Base-by-base conservation (phyloP, 2,329 filamentous ascomycete genomes). In the Westerdykella sp. region DNA sequence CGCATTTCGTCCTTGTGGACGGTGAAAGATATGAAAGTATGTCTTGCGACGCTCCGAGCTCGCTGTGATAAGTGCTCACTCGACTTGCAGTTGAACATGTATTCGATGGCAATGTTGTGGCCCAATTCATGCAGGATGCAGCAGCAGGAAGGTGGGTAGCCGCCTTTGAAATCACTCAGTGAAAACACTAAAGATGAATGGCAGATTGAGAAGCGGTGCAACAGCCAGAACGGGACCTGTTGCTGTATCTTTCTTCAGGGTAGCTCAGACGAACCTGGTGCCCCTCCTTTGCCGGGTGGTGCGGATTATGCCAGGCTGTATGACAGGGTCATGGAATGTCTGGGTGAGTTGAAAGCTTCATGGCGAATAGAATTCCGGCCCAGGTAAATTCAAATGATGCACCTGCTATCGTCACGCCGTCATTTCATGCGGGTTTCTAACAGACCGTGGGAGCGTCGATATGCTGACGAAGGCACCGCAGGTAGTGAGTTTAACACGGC, bases 241-340 rank as follows among this genome's bases (percentile, higher is more conserved):
- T 18, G 43, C 39, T n/a, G 39, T 45, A 15, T 45, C 43, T 4
- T 45, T 42, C 40, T 45, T 45, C 30, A n/a, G 13, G 13, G 14
- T n/a, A 1, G 43, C 40, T 25, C 39, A 25, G 11, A 45, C 43
- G 13, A 28, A 16, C 31, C 25, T 36, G 22, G 22, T n/a, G 21
- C 43, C 15, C 31, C 43, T 14, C 34, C 43, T 13, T 28, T 45
- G n/a, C 43, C 43, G 14, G 43, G 39, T 38, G 43, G 39, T 10
- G 43, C 39, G 39, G 14, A 41, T 14, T n/a, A 22, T 41, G 30
- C 14, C 11, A 14, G 39, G 14, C 30, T 41, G 30, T 41, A 31
- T 34, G 39, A 41, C 30, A 32, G 39, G n/a, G 39, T 41, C 5
- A 41, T 41, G 39, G 23, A 32, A 32, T 5, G 12, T 7, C 30